Conservation (phyloP, 169 alveolate genomes). For the Cryptosporidium felis region DNA sequence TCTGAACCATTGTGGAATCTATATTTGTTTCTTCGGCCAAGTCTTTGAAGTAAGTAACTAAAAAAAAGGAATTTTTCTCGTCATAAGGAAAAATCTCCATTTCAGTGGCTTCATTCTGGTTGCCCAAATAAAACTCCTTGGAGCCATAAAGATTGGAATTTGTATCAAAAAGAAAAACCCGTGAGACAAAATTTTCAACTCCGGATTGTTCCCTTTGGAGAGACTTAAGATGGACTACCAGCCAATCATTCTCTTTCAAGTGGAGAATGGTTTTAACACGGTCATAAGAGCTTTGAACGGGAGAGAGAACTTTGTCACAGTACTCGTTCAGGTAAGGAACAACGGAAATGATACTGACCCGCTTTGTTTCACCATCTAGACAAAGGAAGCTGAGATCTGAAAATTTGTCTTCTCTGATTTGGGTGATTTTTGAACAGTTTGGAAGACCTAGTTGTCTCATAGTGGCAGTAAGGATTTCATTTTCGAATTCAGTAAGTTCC, state of each 20-base stretch:
- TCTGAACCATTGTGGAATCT: background rate
- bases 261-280: slow-evolving; percentile 18
- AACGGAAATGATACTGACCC: background rate
- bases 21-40: background rate
- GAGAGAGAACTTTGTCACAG: slow-evolving; percentile 10
- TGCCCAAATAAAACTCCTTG: background rate
- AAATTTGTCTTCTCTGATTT: background rate
- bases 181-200: background rate
- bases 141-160: background rate
- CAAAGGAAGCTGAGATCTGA: background rate
- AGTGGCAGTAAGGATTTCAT: background rate
- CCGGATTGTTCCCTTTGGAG: background rate
- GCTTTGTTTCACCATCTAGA: background rate
- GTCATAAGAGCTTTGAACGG: background rate
- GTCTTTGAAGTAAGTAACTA: background rate
- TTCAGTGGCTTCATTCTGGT: background rate
- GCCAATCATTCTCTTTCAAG: background rate
- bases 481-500: background rate
- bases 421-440: slow-evolving; percentile 9
- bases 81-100: slow-evolving; percentile 15
- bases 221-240: background rate
- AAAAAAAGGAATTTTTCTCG: slow-evolving; percentile 4
- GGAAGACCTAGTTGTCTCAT: slow-evolving; percentile 5
- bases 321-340: background rate
- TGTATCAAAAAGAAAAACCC: background rate